Conservation (phyloP, 2,329 filamentous ascomycete genomes). For the Fonsecaea monophora region DNA sequence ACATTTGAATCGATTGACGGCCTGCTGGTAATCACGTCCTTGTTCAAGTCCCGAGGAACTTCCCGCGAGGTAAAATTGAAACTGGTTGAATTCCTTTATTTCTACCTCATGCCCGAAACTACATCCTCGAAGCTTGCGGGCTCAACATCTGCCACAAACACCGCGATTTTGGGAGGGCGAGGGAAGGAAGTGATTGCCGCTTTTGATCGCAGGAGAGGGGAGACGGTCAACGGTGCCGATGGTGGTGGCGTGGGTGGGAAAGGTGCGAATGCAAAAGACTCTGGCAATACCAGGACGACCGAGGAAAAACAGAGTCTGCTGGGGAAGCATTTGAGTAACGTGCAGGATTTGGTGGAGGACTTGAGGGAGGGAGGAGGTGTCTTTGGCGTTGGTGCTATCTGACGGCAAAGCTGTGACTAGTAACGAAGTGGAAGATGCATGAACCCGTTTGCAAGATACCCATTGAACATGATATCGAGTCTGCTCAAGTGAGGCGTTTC, state of each 20-base stretch:
- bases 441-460: slow-evolving; percentile 9
- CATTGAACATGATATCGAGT: slow-evolving; percentile 1
- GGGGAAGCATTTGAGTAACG: slow-evolving; percentile 78
- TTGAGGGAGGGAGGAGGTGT: slow-evolving; percentile 64
- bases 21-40: slow-evolving; percentile 84
- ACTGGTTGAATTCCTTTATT: slow-evolving; percentile 96
- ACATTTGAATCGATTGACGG: slow-evolving; percentile 93
- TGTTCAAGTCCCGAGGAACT: slow-evolving; percentile 89
- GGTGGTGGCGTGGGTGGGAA: background rate
- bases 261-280: slow-evolving; percentile 2
- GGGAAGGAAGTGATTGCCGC: slow-evolving; percentile 71
- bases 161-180: slow-evolving; percentile 61
- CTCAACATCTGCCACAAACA: slow-evolving; percentile 49
- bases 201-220: slow-evolving; percentile 50
- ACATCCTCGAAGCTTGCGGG: slow-evolving; percentile 49
- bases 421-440: background rate
- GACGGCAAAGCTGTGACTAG: slow-evolving; percentile 6
- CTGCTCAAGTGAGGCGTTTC: background rate
- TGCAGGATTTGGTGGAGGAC: slow-evolving; percentile 84
- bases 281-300: slow-evolving; percentile 65
- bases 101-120: slow-evolving; percentile 95
- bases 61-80: slow-evolving; percentile 90
- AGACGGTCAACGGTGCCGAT: slow-evolving; percentile 40
- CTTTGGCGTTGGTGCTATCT: slow-evolving; percentile 33
- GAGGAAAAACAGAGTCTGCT: slow-evolving; percentile 83